phyloP scores from a whole-genome alignment of 116 monocot species.

The Cymodocea nodosa region DNA sequence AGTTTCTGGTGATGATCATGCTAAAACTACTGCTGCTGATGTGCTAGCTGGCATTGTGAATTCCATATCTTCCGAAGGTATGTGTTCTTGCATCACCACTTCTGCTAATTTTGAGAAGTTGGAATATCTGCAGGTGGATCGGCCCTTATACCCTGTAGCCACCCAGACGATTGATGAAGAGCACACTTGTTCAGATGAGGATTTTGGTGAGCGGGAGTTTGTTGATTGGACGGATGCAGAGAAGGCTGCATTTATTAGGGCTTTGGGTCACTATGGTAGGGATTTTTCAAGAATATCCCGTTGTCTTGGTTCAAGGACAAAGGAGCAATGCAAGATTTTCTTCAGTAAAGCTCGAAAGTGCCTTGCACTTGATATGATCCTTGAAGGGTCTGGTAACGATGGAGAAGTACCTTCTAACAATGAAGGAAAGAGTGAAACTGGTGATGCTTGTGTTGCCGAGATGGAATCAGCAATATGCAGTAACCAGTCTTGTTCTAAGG shows the following conservation, averaged over 20 bases:
- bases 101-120: conserved; percentile 43
- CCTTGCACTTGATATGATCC: conserved; percentile 54
- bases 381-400: conserved; percentile 17
- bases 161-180: conserved; percentile 34
- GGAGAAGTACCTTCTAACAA: conserved; percentile 25
- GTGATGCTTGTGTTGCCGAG: conserved; percentile 53
- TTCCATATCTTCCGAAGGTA: conserved; percentile 58
- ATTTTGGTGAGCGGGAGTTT: conserved; percentile 35
- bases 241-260: conserved; percentile 55
- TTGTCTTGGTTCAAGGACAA: conserved; percentile 51
- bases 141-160: conserved; percentile 14
- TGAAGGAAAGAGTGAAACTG: conserved; percentile 47
- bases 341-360: conserved; percentile 85
- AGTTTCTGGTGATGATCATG: conserved; percentile 14
- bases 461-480: conserved; percentile 66
- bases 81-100: conserved; percentile 60
- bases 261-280: conserved; percentile 52
- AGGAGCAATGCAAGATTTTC: conserved; percentile 83
- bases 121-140: conserved; percentile 9
- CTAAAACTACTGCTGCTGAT: conserved; percentile 39
- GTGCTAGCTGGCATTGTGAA: conserved; percentile 47
- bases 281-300: conserved; percentile 61
- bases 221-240: conserved; percentile 88
- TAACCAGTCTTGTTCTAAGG: conserved; percentile 55
- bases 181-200: conserved; percentile 47